Conservation (phyloP, 176 grass and related monocot species). For the Aegilops speltoides region DNA sequence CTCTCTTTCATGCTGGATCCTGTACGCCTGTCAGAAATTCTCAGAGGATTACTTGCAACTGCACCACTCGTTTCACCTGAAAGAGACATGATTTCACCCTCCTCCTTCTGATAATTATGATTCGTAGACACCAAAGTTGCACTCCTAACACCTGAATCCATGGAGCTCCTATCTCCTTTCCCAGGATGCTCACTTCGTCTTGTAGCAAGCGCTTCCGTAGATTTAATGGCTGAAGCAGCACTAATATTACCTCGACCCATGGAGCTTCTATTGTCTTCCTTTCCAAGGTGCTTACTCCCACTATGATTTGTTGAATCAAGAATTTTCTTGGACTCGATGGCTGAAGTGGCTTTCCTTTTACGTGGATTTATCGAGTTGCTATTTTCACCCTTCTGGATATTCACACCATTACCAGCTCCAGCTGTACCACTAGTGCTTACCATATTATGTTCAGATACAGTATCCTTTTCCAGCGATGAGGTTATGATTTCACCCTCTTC, state of each 20-base stretch:
- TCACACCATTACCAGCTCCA: constrained; percentile 31
- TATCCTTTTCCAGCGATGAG: constrained; percentile 52
- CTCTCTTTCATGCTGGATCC: not conserved
- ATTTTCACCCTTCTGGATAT: constrained; percentile 33
- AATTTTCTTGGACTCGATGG: not conserved
- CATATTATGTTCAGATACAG: constrained; percentile 31
- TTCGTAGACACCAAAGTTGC: not conserved
- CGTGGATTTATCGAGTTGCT: constrained; percentile 7
- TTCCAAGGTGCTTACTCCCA: constrained; percentile 28
- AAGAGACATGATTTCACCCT: constrained; percentile 19
- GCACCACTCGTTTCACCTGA: constrained; percentile 22
- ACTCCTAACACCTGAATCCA: constrained; percentile 23
- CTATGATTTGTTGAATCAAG: not conserved
- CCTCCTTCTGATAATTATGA: constrained; percentile 22
- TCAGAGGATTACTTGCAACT: constrained; percentile 10
- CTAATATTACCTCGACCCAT: constrained; percentile 12
- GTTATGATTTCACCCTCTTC: constrained; percentile 59
- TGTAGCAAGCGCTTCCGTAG: constrained; percentile 8
- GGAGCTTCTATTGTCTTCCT: constrained; percentile 12
- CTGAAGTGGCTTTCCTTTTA: constrained; percentile 32
- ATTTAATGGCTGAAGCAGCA: constrained; percentile 9
- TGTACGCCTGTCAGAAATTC: constrained; percentile 4
- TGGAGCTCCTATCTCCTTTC: constrained; percentile 12
- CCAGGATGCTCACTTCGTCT: constrained; percentile 9
- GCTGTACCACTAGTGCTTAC: constrained; percentile 33